phyloP scores from a whole-genome alignment of 164 flowering plant species.

The Vitis cinerea region DNA sequence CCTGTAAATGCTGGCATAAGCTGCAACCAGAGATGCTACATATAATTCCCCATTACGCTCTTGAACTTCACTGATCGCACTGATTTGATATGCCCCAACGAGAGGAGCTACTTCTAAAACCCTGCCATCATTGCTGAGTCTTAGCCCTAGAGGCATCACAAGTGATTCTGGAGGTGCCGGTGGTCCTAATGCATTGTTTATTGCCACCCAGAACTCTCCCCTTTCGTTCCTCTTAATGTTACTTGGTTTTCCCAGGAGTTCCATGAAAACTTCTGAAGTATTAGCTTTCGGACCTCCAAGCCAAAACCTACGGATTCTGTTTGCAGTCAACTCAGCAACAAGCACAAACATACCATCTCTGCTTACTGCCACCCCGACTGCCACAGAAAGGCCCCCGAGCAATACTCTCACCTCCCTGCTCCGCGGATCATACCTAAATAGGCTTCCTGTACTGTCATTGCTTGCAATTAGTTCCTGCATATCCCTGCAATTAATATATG shows the following conservation, averaged over 20 bases:
- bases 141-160: too few relatives aligned
- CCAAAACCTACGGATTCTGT: constrained; percentile 22
- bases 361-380: constrained; percentile 50
- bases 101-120: too few relatives aligned
- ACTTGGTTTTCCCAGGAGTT: constrained; percentile 29
- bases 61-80: too few relatives aligned
- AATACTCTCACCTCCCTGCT: constrained; percentile 24
- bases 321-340: constrained; percentile 32
- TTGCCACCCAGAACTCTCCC: constrained; percentile 31
- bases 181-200: neutral
- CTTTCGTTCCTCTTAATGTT: constrained; percentile 21
- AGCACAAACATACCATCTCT: constrained; percentile 32
- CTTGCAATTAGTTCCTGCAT: constrained; percentile 1
- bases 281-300: constrained; percentile 18
- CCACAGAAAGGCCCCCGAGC: constrained; percentile 20
- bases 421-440: constrained; percentile 17
- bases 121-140: too few relatives aligned
- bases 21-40: too few relatives aligned
- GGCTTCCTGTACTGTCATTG: constrained; percentile 26
- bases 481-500: too few relatives aligned
- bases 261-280: constrained; percentile 6
- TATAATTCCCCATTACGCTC: too few relatives aligned
- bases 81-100: too few relatives aligned
- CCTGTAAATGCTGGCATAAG: too few relatives aligned
- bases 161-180: too few relatives aligned